Conservation (phyloP, 2,329 filamentous ascomycete species). For the Trichoderma oligosporum region DNA sequence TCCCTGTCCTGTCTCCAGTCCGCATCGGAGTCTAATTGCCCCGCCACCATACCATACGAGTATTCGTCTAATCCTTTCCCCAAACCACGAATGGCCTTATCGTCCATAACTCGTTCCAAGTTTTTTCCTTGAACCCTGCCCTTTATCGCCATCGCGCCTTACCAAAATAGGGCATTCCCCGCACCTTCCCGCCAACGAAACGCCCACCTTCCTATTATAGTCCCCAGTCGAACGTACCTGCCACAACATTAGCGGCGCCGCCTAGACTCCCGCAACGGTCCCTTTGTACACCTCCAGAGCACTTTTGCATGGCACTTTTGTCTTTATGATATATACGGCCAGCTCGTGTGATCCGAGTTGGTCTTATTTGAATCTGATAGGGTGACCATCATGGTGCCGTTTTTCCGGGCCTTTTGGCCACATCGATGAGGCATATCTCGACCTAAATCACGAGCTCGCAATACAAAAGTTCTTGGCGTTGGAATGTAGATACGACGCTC, state of each 20-base stretch:
- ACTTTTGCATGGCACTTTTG: neutral
- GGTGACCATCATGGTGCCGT: neutral
- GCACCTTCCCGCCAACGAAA: neutral
- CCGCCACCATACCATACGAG: too few relatives aligned
- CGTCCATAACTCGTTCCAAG: too few relatives aligned
- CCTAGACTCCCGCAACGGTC: too few relatives aligned
- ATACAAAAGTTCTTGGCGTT: neutral
- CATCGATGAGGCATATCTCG: neutral
- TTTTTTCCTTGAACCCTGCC: neutral
- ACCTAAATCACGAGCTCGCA: neutral
- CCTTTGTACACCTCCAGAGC: neutral
- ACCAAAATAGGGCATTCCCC: neutral
- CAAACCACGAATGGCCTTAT: too few relatives aligned
- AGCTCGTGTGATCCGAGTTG: neutral
- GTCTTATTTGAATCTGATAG: neutral
- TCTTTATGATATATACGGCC: too few relatives aligned
- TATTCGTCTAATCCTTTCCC: too few relatives aligned
- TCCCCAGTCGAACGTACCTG: neutral
- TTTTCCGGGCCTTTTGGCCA: neutral
- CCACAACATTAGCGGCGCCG: too few relatives aligned
- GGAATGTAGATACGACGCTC: neutral
- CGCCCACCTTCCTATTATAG: constrained; percentile 5
- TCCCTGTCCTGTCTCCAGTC: too few relatives aligned
- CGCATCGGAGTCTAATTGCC: too few relatives aligned
- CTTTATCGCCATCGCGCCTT: neutral